Evolutionary conservation across 345 rosid species (phyloP).

Genomic region (Camelina neglecta): DNA sequence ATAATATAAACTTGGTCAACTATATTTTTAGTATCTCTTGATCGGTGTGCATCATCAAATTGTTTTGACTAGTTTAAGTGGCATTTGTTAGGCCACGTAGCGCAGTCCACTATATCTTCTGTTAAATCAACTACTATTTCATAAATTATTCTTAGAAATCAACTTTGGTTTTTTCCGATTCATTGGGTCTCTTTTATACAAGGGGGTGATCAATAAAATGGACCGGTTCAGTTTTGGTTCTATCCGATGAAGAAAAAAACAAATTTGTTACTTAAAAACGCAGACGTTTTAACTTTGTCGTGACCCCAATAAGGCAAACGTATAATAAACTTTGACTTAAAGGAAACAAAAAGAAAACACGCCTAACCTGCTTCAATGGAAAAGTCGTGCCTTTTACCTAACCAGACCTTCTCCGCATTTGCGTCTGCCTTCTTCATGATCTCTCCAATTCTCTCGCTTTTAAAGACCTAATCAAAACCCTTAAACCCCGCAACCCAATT

Average conservation of each 20-base stretch:
- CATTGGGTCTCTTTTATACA: neutral
- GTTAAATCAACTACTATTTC: neutral
- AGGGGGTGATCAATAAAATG: too few species aligned
- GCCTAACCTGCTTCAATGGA: slow-evolving; percentile 36
- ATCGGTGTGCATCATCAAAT: neutral
- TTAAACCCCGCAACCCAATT: slow-evolving; percentile 25
- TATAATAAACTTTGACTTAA: slow-evolving; percentile 41
- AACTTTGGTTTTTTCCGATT: neutral
- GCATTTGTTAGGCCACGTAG: slow-evolving; percentile 23
- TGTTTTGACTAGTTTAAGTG: slow-evolving; percentile 34
- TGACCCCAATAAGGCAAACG: neutral
- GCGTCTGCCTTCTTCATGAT: slow-evolving; percentile 16
- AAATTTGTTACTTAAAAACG: slow-evolving; percentile 19
- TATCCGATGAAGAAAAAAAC: neutral
- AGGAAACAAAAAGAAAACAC: neutral
- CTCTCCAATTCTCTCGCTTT: neutral
- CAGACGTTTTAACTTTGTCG: neutral
- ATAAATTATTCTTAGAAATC: neutral
- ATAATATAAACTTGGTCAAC: neutral
- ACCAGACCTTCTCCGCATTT: slow-evolving; percentile 39
- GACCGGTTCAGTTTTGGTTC: neutral
- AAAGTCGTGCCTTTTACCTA: slow-evolving; percentile 21
- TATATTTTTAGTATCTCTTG: neutral
- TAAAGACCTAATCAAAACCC: slow-evolving; percentile 33
- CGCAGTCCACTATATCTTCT: neutral